Base-by-base conservation (phyloP, 257 asterid genomes). In the Fraxinus anomala region DNA sequence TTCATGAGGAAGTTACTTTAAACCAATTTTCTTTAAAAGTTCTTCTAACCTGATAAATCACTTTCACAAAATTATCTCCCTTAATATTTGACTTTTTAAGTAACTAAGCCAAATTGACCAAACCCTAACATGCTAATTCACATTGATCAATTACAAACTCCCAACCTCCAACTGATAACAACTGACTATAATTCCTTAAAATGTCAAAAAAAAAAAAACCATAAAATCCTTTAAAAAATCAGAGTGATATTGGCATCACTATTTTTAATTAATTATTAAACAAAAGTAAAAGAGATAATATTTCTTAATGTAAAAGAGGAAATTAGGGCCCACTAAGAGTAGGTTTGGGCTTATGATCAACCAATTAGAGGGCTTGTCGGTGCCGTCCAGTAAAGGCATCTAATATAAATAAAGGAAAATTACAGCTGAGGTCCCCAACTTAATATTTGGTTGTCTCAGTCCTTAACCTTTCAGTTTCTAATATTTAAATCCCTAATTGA, bases 311-410 rank as follows among this genome's bases (percentile, higher is more conserved):
- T 21, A 21, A 23, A 8, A 59, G 67, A 19, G 12, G 36, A 40
- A 39, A 70, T 70, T n/a, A 0, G 78, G 82, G 80, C 79, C 82
- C 78, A 42, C 74, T 75, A 73, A 26, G 17, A 26, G 69, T 24
- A 23, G 19, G 34, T 26, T 6, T 9, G 82, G 79, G 75, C 49
- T 31, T 77, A 74, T 73, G 73, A 82, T 72, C 83, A 72, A 70
- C 71, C 23, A 63, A 63, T 19, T 68, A 75, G 83, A 6, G 69
- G 36, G 36, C 34, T 23, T n/a, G 69, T 76, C 88, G 88, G 87
- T 74, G 86, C 80, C 34, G 68, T 70, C 76, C 76, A 85, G 26
- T 12, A 63, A 23, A 24, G 69, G 26, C 17, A 63, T 10, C 8
- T 23, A 26, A 2, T 24, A 8, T 63, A 3, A 26, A 63, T 10